Base-by-base conservation (phyloP, 768 basidiomycete species). In the Wakefieldia striispora region DNA sequence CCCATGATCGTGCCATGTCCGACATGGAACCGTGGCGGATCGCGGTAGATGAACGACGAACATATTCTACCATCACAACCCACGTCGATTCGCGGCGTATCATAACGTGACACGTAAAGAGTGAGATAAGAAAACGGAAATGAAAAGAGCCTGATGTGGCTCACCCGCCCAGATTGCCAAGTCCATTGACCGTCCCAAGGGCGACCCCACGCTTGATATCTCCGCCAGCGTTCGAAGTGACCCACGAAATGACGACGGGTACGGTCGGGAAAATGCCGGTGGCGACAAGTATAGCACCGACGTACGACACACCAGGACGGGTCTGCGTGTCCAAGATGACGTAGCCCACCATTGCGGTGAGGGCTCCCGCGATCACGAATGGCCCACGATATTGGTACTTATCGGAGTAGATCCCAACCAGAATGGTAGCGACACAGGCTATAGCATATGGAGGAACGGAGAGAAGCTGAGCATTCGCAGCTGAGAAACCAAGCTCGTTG, bases 91-190 rank as follows among this genome's bases (percentile, higher is more conserved):
- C 13, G 8, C 33, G 16, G 6, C 14, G 33, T 16, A 16, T 14
- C 33, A 16, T 1, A 33, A 16, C 14, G 6, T 4, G n/a, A n/a
- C n/a, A n/a, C n/a, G n/a, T n/a, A n/a, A n/a, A n/a, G n/a, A n/a
- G n/a, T n/a, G 13, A 6, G 16, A 33, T 33, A 16, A 33, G 33
- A 6, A 7, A 14, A 33, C 6, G 14, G 7, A 9, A 33, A 4
- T 29, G 21, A 12, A 16, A 33, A 12, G 33, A 33, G 2, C 33
- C 14, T 6, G 16, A 16, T 6, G 21, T 10, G 12, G 47, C 62
- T 36, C 44, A 73, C 50, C 77, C 77, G 50, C 78, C 78, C 13
- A 81, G 63, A 50, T 80, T 81, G 6, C 75, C 78, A 26, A 77
- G 43, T 23, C 76, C 76, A 33, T 76, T 73, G 17, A 80, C 71